Percentiles rank a stretch among this genome's conserved stretches.
phyloP scores from a whole-genome alignment of 257 asterid species.

The Nicotiana paniculata region DNA sequence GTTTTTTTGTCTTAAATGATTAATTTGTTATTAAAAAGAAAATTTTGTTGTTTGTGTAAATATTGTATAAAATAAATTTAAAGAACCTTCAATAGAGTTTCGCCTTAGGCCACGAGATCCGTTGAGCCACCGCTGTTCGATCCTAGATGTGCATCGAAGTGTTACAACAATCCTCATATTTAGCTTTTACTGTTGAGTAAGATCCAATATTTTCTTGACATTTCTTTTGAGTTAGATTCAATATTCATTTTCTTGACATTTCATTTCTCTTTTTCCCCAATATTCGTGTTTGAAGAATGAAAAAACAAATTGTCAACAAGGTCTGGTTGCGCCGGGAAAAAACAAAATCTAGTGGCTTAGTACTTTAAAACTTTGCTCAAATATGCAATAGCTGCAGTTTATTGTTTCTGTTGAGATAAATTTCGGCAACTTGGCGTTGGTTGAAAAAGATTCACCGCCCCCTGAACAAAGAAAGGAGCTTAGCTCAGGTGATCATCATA shows the following conservation, averaged over 20 bases:
- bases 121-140: too few species aligned
- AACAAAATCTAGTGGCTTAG: background rate
- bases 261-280: background rate
- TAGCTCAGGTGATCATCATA: too few species aligned
- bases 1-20: too few species aligned
- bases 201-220: background rate
- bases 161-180: background rate
- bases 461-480: background rate
- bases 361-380: background rate
- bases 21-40: too few species aligned
- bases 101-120: too few species aligned
- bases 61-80: too few species aligned
- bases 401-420: background rate
- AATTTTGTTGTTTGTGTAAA: too few species aligned
- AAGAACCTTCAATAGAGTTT: too few species aligned
- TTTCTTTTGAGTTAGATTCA: background rate
- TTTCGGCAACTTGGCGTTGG: too few species aligned
- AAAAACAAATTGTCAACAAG: background rate
- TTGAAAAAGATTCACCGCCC: background rate
- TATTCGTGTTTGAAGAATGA: background rate
- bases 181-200: background rate
- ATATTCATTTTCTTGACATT: background rate
- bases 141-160: background rate
- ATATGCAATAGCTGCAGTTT: background rate
- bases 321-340: background rate